phyloP scores from a whole-genome alignment of 169 alveolate genomes.

The Fabrea salina region DNA sequence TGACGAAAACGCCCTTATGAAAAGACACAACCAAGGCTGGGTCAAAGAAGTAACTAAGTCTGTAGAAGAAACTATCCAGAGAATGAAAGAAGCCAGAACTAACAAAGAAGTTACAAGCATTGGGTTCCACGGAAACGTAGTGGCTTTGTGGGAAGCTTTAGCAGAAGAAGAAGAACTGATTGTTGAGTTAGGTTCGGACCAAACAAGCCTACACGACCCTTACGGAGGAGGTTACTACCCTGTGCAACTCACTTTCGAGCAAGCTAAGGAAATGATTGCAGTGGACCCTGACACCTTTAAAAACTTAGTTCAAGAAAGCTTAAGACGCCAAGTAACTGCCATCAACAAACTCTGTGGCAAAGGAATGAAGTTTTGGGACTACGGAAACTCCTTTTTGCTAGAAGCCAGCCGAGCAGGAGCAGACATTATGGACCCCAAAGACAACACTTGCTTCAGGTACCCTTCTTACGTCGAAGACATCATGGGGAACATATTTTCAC shows the following conservation, averaged over 20 bases:
- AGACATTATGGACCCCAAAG: slow-evolving; percentile 31
- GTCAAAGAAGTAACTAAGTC: slow-evolving; percentile 55
- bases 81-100: slow-evolving; percentile 36
- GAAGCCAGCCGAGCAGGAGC: slow-evolving; percentile 64
- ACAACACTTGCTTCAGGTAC: slow-evolving; percentile 35
- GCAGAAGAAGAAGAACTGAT: slow-evolving; percentile 42
- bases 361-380: slow-evolving; percentile 66
- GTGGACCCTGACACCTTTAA: slow-evolving; percentile 49
- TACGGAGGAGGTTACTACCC: slow-evolving; percentile 70
- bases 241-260: slow-evolving; percentile 38
- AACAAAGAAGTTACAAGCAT: slow-evolving; percentile 46
- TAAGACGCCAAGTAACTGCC: slow-evolving; percentile 55
- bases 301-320: slow-evolving; percentile 40
- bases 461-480: slow-evolving; percentile 61
- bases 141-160: slow-evolving; percentile 62
- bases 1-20: slow-evolving; percentile 44
- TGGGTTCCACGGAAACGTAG: slow-evolving; percentile 60
- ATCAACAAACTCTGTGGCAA: slow-evolving; percentile 44
- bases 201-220: slow-evolving; percentile 61
- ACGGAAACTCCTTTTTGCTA: slow-evolving; percentile 65
- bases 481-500: slow-evolving; percentile 59
- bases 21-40: slow-evolving; percentile 63
- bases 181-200: slow-evolving; percentile 61
- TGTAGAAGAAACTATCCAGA: slow-evolving; percentile 27
- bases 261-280: slow-evolving; percentile 43